Evolutionary conservation across 305 asterid species (phyloP).

Genomic region (Fraxinus albicans): DNA sequence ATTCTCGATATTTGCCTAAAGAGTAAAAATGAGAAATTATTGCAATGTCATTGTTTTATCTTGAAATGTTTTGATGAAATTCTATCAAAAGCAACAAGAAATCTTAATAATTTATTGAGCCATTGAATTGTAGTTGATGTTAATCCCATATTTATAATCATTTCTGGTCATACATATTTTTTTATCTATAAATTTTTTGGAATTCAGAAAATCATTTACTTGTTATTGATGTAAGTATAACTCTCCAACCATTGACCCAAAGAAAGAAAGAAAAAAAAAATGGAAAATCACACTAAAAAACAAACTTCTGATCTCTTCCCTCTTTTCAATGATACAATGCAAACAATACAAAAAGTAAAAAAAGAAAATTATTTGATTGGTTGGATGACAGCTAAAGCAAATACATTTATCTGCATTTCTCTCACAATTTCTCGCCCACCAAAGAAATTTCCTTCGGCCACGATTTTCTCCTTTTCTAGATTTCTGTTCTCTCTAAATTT

Average conservation of each 20-base stretch:
- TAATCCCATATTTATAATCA: background rate
- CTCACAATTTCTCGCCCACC: constrained; percentile 20
- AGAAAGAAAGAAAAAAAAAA: no score
- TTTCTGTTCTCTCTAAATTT: constrained; percentile 1
- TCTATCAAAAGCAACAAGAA: background rate
- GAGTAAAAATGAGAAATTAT: background rate
- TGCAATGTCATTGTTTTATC: background rate
- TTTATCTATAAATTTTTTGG: no score
- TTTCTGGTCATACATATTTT: background rate
- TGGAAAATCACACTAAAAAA: background rate
- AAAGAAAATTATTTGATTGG: constrained; percentile 10
- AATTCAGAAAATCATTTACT: no score
- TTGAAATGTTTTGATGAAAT: background rate
- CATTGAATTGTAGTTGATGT: background rate
- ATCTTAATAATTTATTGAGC: background rate
- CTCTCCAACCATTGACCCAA: background rate
- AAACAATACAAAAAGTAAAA: constrained; percentile 6
- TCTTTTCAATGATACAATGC: background rate
- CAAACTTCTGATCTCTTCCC: background rate
- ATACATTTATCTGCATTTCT: background rate
- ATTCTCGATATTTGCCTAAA: background rate
- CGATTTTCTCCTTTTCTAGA: constrained; percentile 18
- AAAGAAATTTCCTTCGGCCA: constrained; percentile 1
- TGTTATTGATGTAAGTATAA: no score
- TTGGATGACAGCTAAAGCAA: constrained; percentile 10